Conservation (phyloP, 2,329 filamentous ascomycete species). For the Byssoonygena ceratinophila region DNA sequence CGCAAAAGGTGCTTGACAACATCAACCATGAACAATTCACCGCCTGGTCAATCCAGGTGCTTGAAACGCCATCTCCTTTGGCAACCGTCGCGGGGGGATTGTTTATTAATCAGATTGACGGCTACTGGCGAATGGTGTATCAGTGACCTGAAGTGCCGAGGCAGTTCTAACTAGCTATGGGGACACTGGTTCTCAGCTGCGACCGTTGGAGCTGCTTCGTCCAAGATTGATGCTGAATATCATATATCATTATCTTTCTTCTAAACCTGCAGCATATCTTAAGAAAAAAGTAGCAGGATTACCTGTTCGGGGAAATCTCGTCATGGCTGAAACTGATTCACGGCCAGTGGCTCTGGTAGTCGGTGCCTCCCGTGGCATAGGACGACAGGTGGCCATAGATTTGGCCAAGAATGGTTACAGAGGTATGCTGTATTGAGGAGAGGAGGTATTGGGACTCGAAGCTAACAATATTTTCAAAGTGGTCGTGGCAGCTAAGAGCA, state of each 20-base stretch:
- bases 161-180: neutral
- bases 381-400: constrained; percentile 67
- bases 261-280: neutral
- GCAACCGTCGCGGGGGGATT: neutral
- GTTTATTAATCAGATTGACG: neutral
- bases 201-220: no score
- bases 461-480: constrained; percentile 42
- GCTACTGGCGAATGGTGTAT: neutral
- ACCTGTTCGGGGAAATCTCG: no score
- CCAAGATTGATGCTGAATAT: neutral
- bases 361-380: constrained; percentile 70
- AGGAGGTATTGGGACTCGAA: neutral
- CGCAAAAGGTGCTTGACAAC: no score
- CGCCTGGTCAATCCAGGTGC: no score
- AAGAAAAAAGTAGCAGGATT: neutral
- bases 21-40: no score
- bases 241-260: neutral
- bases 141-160: neutral
- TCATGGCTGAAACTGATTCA: constrained; percentile 1
- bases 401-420: constrained; percentile 60
- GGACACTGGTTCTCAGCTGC: no score
- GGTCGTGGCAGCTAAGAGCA: constrained; percentile 66
- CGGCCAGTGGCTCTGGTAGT: constrained; percentile 56
- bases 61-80: no score
- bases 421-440: constrained; percentile 42